These are phyloP conservation scores for Henckelia pumila DNA, from an alignment of 257 asterid species.

Conservation along the genomic window DNA sequence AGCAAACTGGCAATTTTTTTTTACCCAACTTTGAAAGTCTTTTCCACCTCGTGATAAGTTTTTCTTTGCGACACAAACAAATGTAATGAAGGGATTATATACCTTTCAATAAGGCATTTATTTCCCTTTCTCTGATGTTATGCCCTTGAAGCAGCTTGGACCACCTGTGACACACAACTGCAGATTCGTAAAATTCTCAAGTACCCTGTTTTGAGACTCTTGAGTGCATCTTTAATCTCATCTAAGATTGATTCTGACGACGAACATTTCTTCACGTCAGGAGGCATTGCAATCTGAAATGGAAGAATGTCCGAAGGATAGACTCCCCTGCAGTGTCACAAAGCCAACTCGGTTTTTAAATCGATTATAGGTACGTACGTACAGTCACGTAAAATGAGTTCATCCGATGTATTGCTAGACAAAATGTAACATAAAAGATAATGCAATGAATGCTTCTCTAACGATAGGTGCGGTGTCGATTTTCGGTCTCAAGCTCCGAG, in stretches of 20 bases:
- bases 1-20: not conserved
- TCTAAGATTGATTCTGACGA: constrained; percentile 25
- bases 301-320: constrained; percentile 78
- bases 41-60: not conserved
- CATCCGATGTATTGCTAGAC: not conserved
- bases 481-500: not conserved
- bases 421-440: not conserved
- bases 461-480: not conserved
- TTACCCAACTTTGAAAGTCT: not conserved
- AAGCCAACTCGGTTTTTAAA: constrained; percentile 18
- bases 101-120: not conserved
- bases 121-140: not conserved
- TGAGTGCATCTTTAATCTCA: constrained; percentile 43
- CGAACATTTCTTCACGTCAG: constrained; percentile 22
- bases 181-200: constrained; percentile 64
- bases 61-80: not conserved
- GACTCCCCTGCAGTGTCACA: constrained; percentile 58
- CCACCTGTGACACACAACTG: constrained; percentile 44
- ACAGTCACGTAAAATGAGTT: not conserved
- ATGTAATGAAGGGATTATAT: not conserved
- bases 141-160: constrained; percentile 41
- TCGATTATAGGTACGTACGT: not conserved
- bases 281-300: constrained; percentile 33
- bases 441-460: not conserved
- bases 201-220: constrained; percentile 53